phyloP scores from a whole-genome alignment of 169 alveolate genomes.

The Fabrea salina region DNA sequence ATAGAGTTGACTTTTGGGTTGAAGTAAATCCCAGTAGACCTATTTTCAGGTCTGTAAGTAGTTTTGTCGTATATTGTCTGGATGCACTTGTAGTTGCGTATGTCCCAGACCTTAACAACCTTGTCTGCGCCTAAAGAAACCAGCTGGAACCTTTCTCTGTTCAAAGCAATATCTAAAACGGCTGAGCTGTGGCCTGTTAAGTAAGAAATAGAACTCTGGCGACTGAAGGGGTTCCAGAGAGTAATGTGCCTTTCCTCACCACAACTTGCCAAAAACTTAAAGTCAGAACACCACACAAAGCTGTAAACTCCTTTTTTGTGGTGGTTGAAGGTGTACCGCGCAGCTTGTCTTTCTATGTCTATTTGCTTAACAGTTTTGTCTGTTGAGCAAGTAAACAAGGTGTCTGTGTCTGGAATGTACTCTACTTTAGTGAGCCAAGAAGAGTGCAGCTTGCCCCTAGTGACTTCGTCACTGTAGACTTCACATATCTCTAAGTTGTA shows the following conservation, averaged over 20 bases:
- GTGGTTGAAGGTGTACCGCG: constrained; percentile 39
- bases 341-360: constrained; percentile 52
- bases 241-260: constrained; percentile 64
- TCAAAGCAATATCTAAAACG: constrained; percentile 51
- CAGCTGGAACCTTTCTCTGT: constrained; percentile 55
- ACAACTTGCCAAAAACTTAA: constrained; percentile 60
- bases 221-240: constrained; percentile 62
- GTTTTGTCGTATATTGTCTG: constrained; percentile 58
- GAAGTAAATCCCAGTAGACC: constrained; percentile 50
- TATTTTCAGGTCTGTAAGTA: constrained; percentile 65
- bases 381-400: constrained; percentile 46
- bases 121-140: constrained; percentile 59
- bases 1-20: constrained; percentile 46
- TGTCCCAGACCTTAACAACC: constrained; percentile 68
- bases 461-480: too few relatives aligned
- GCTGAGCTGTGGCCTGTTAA: constrained; percentile 54
- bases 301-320: constrained; percentile 66
- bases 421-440: constrained; percentile 64
- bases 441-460: constrained; percentile 40
- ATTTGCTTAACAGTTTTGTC: constrained; percentile 54
- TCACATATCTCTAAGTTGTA: not conserved
- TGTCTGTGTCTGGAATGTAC: constrained; percentile 53
- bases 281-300: constrained; percentile 47
- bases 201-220: constrained; percentile 41
- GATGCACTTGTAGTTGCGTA: constrained; percentile 58